phyloP scores from a whole-genome alignment of 352 stramenopile genomes.

The Phytophthora boehmeriae region DNA sequence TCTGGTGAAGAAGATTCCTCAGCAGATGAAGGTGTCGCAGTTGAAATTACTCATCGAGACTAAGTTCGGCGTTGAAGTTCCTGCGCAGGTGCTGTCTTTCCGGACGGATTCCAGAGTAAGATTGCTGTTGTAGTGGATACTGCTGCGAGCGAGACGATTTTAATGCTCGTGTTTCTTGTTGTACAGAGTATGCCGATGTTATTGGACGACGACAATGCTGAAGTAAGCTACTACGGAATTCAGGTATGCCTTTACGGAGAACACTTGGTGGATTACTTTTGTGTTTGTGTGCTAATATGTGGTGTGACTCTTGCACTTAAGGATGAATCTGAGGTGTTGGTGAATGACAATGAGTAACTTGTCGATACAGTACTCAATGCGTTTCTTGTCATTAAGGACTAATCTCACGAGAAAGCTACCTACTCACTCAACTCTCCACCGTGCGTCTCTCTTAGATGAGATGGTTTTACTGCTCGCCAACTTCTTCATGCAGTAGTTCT shows the following conservation, averaged over 20 bases:
- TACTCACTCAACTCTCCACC: neutral
- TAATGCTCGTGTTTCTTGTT: neutral
- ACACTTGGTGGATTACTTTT: neutral
- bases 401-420: neutral
- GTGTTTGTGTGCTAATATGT: slow-evolving; percentile 2
- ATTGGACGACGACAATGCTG: slow-evolving; percentile 71
- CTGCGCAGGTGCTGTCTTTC: slow-evolving; percentile 66
- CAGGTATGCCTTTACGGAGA: slow-evolving; percentile 39
- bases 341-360: slow-evolving; percentile 55
- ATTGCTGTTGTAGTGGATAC: neutral
- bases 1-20: slow-evolving; percentile 69
- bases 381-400: slow-evolving; percentile 1
- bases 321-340: slow-evolving; percentile 70
- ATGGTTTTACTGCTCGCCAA: slow-evolving; percentile 11
- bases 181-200: slow-evolving; percentile 65
- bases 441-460: slow-evolving; percentile 5
- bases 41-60: slow-evolving; percentile 75
- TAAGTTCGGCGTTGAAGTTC: slow-evolving; percentile 67
- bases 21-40: slow-evolving; percentile 81
- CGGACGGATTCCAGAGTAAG: slow-evolving; percentile 57
- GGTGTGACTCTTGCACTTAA: slow-evolving; percentile 20
- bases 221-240: slow-evolving; percentile 77
- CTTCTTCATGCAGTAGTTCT: slow-evolving; percentile 18
- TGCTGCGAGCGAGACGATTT: neutral
- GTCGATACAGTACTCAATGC: neutral